Evolutionary conservation across 345 rosid genomes (phyloP).

Genomic region (Melaleuca alternifolia): DNA sequence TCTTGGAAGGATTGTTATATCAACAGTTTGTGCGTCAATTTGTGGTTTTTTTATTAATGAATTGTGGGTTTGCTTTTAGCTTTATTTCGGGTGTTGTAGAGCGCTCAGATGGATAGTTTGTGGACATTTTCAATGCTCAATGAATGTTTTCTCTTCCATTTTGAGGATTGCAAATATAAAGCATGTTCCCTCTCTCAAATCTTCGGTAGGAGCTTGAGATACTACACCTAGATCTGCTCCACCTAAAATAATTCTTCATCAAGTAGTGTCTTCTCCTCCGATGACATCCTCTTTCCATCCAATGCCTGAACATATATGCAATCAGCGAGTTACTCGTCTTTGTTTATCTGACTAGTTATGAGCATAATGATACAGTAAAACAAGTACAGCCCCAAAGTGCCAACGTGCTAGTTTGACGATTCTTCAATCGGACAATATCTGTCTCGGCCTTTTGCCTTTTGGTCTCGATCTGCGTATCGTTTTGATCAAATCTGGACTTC

Average conservation of each 20-base stretch:
- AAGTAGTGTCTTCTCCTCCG: not conserved
- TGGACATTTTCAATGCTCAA: not conserved
- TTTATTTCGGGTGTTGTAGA: not conserved
- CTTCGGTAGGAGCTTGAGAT: not conserved
- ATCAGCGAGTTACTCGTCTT: too few species aligned
- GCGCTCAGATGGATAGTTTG: not conserved
- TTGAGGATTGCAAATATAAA: not conserved
- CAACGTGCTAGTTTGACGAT: too few species aligned
- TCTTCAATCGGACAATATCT: too few species aligned
- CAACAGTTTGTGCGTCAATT: not conserved
- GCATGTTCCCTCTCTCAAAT: not conserved
- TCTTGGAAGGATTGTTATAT: not conserved
- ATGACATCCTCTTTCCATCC: not conserved
- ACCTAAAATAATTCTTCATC: not conserved
- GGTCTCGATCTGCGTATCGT: too few species aligned
- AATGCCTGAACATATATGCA: too few species aligned
- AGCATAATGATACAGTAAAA: not conserved
- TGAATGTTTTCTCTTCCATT: not conserved
- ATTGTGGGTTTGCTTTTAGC: not conserved
- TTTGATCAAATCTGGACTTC: too few species aligned
- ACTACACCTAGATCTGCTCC: not conserved
- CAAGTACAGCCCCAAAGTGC: not conserved
- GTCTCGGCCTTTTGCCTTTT: too few species aligned
- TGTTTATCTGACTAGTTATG: not conserved
- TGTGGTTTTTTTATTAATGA: not conserved